Evolutionary conservation across 176 grass and related monocot species (phyloP).

Genomic region (Triticum aestivum): IWGSC_CS_RefSeq_v2.1 NC_057795.1:4366061-4366560

Average conservation of each 20-base stretch:
- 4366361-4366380: slow-evolving; percentile 35
- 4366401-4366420: too few relatives aligned
- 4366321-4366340: slow-evolving; percentile 52
- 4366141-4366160: slow-evolving; percentile 63
- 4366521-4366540: too few relatives aligned
- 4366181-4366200: slow-evolving; percentile 75
- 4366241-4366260: slow-evolving; percentile 34
- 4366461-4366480: too few relatives aligned
- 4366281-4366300: slow-evolving; percentile 68
- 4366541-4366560: too few relatives aligned
- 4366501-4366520: too few relatives aligned
- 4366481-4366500: too few relatives aligned
- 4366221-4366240: too few relatives aligned
- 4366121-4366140: slow-evolving; percentile 61
- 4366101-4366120: slow-evolving; percentile 67
- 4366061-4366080: slow-evolving; percentile 51
- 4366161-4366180: slow-evolving; percentile 78
- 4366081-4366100: slow-evolving; percentile 84
- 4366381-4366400: slow-evolving; percentile 17
- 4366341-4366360: neutral
- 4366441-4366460: too few relatives aligned
- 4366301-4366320: slow-evolving; percentile 77
- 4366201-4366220: slow-evolving; percentile 53
- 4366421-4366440: too few relatives aligned
- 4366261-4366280: slow-evolving; percentile 52